These are phyloP conservation scores for Coemansia sp. DNA, from an alignment of 371 early-diverging fungal genomes.

Conservation along the genomic window DNA sequence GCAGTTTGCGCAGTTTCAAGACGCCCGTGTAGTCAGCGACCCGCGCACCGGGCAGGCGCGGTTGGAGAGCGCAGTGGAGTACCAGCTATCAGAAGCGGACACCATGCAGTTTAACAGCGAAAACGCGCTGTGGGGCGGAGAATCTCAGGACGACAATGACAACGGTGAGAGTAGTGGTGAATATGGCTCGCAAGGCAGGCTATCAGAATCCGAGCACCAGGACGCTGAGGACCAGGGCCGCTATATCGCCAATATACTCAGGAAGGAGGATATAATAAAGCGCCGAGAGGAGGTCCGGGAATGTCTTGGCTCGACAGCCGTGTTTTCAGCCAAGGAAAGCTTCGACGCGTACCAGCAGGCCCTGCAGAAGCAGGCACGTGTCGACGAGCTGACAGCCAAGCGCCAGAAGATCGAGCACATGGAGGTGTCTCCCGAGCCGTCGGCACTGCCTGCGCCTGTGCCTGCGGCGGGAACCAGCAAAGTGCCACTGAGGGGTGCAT, in stretches of 20 bases:
- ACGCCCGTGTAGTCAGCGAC: neutral
- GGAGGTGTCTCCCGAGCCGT: no score
- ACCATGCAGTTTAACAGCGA: no score
- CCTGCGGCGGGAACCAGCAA: neutral
- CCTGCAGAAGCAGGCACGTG: constrained; percentile 11
- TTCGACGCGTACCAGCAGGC: constrained; percentile 25
- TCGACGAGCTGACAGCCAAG: constrained; percentile 4
- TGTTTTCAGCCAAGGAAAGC: constrained; percentile 23
- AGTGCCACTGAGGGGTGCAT: neutral
- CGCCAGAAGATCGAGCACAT: constrained; percentile 11
- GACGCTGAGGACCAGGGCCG: constrained; percentile 26
- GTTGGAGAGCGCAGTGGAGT: neutral
- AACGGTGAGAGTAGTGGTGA: neutral
- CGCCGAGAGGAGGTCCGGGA: neutral
- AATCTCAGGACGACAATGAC: neutral
- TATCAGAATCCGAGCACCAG: neutral
- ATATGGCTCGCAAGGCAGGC: neutral
- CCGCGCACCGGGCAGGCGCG: neutral
- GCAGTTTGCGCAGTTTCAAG: neutral
- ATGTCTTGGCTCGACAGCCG: constrained; percentile 3
- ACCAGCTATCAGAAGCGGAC: no score
- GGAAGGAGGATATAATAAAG: neutral
- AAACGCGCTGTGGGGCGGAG: no score
- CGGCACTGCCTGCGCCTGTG: neutral
- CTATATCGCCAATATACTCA: constrained; percentile 9